Evolutionary conservation across 2,329 filamentous ascomycete species (phyloP), one percentile per base, ranked within the genome.

Genomic region (Tolypocladium cylindrosporum): DNA sequence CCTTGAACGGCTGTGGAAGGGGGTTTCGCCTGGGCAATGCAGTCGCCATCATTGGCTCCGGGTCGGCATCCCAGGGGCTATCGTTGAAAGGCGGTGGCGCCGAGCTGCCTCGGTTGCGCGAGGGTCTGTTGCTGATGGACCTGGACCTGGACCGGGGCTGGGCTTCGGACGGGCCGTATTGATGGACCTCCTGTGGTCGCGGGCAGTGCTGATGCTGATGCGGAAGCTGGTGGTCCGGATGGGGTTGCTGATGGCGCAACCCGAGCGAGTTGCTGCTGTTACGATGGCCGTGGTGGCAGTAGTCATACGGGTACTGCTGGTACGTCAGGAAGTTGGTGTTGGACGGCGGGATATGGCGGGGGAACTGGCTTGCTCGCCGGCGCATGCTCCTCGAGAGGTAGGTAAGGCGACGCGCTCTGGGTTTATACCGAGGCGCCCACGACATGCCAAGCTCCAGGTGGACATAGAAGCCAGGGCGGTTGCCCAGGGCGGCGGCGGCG

Each of bases 371-470:
- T 11, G 48, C 27, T 19, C 39, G 53, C 24, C 9, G 53, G 53
- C 53, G 37, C 21, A 42, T 9, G 37, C 24, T 31, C 13, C 40
- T 31, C 21, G 53, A 54, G 37, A 31, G 27, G 39, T 42, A 54
- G 10, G 37, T 34, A n/a, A 79, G 60, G 36, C 75, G 74, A 59
- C 77, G 77, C 55, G 68, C 74, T 59, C 74, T 77, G 14, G 75
- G 71, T 14, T 73, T 59, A 57, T 76, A 72, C n/a, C 48, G 48
- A 36, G 48, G 16, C 27, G 48, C 34, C 74, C 77, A 80, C 1
- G 79, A 79, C 31, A 82, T 67, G 37, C 79, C 78, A 59, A 81
- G 79, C 64, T 80, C 79, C 59, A 82, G 68, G 57, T 79, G 76
- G 11, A 82, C 68, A 59, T 79, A 81, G 57, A 82, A 69, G 42